Evolutionary conservation across 768 basidiomycete genomes (phyloP), one percentile per base, ranked within the genome.

Genomic region (Suillus bovinus): DNA sequence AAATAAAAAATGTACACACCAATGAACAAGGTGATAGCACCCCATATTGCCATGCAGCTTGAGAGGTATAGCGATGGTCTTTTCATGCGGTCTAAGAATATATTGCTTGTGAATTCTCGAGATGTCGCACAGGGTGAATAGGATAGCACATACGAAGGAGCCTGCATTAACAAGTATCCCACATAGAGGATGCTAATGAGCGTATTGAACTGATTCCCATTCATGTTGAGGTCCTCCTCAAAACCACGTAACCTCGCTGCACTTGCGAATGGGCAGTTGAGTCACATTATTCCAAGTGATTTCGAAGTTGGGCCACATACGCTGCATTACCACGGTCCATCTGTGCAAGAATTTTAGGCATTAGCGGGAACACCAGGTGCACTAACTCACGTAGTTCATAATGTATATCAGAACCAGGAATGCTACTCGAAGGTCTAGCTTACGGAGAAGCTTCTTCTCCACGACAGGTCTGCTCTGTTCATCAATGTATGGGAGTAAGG

Each of bases 91-190:
- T 86, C 85, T 46, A 90, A 72, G 60, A 88, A 83, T 80, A 87
- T 86, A 67, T 89, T 90, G 24, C 89, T 91, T 66, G 7, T 36
- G 42, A n/a, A 47, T 20, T 52, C 24, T 63, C 39, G 60, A 54
- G 39, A 44, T 33, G 20, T 13, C 17, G 20, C n/a, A 54, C 29
- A 16, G 47, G 2, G 17, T 24, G 13, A 17, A 22, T n/a, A 42
- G 13, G 39, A 8, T 54, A n/a, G 44, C 67, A 74, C 86, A 68
- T 64, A 87, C 85, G 86, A 88, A 24, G 88, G 88, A 59, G 88
- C 81, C 70, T 91, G 89, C 86, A 89, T 90, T 29, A 89, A 73
- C 61, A 86, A 85, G 67, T 90, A 91, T 31, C 87, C 87, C 49
- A 87, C 80, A 66, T 87, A 88, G 55, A 88, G 79, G 63, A 89